phyloP scores from a whole-genome alignment of 768 basidiomycete species.

The Dioszegia aurantiaca region DNA sequence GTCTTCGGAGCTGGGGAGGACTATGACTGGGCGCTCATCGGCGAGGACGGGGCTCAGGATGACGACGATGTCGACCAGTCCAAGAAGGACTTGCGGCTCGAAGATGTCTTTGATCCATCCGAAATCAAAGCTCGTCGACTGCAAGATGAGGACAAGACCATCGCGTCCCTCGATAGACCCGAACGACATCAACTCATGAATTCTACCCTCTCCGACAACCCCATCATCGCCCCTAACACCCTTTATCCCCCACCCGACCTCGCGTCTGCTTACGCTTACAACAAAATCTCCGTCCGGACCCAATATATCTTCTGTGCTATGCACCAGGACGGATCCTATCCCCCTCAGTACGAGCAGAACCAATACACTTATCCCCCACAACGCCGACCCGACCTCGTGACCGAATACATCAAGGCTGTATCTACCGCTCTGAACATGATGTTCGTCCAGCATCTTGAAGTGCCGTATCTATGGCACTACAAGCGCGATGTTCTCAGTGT shows the following conservation, averaged over 20 bases:
- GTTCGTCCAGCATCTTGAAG: constrained; percentile 84
- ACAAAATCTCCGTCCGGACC: constrained; percentile 66
- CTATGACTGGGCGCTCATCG: constrained; percentile 85
- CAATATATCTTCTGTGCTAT: constrained; percentile 42
- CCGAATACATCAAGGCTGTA: constrained; percentile 63
- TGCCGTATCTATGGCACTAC: constrained; percentile 92
- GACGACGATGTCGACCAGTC: constrained; percentile 62
- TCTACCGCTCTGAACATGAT: constrained; percentile 73
- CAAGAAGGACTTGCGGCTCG: constrained; percentile 69
- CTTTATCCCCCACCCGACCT: constrained; percentile 71
- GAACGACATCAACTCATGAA: constrained; percentile 92
- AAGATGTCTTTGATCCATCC: constrained; percentile 80
- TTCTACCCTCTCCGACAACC: constrained; percentile 67
- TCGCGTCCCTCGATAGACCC: constrained; percentile 83
- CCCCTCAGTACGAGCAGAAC: constrained; percentile 17
- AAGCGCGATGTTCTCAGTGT: constrained; percentile 79
- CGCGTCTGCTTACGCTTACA: constrained; percentile 82
- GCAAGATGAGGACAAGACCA: constrained; percentile 89
- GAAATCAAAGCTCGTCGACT: constrained; percentile 85
- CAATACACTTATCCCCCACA: constrained; percentile 54
- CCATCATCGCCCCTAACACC: constrained; percentile 49
- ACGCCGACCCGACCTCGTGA: constrained; percentile 58
- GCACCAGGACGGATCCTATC: constrained; percentile 32
- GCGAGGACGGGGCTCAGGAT: constrained; percentile 65
- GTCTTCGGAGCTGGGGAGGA: constrained; percentile 96